A percentile compares a stretch with the other conserved stretches of the same genome.
phyloP scores from a whole-genome alignment of 2,329 filamentous ascomycete genomes.

The Cladosporium austrohemisphaericum region DNA sequence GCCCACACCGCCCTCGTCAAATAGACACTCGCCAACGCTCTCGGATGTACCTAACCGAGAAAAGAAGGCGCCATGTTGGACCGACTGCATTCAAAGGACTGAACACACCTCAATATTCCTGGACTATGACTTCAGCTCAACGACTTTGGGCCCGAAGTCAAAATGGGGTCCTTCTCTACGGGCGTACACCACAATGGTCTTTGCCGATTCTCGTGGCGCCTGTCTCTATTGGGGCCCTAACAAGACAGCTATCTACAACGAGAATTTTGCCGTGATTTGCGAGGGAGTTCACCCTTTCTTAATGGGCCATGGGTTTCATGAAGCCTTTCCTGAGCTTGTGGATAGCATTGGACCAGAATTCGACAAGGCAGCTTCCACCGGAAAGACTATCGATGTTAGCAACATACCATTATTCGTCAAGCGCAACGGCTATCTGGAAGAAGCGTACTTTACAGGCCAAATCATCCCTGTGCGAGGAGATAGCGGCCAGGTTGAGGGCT shows the following conservation, averaged over 20 bases:
- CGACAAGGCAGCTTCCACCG: constrained; percentile 14
- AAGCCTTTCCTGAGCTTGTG: constrained; percentile 17
- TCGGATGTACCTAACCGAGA: neutral
- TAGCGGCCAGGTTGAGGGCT: constrained; percentile 21
- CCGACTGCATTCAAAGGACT: neutral
- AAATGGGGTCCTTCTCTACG: constrained; percentile 21
- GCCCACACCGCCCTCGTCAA: too few species aligned
- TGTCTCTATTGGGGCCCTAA: constrained; percentile 31
- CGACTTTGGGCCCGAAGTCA: constrained; percentile 15
- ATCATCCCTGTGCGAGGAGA: constrained; percentile 24
- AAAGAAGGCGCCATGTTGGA: neutral
- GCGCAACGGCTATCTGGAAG: constrained; percentile 21
- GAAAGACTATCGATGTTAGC: constrained; percentile 18
- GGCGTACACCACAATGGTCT: constrained; percentile 21
- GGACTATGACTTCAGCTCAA: neutral
- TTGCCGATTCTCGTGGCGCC: constrained; percentile 21
- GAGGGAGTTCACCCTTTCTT: constrained; percentile 26
- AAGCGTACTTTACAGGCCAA: constrained; percentile 21
- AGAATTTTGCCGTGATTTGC: constrained; percentile 31
- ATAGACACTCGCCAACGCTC: too few species aligned
- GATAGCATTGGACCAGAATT: constrained; percentile 2
- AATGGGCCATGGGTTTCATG: constrained; percentile 20
- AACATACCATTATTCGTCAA: constrained; percentile 19
- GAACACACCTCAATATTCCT: constrained; percentile 1
- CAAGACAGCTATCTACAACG: constrained; percentile 37